phyloP scores from a whole-genome alignment of 1,139 yeast species.

The Candida mesenterica region DNA sequence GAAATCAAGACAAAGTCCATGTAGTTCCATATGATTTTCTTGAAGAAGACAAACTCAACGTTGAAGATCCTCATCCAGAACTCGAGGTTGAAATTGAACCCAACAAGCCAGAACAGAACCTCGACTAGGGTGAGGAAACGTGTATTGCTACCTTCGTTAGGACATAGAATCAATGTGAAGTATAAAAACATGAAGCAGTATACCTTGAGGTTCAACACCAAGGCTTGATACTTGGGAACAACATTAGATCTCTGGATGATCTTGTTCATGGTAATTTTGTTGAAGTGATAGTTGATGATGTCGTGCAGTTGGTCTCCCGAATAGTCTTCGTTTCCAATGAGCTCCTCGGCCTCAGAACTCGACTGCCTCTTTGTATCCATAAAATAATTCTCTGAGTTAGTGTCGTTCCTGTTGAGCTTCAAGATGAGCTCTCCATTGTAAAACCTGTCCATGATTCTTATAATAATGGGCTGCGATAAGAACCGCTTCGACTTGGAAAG shows the following conservation, averaged over 20 bases:
- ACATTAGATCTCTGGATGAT: slow-evolving; percentile 31
- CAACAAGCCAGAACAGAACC: slow-evolving; percentile 33
- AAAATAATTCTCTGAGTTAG: slow-evolving; percentile 15
- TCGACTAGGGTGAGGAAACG: slow-evolving; percentile 16
- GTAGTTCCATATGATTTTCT: slow-evolving; percentile 43
- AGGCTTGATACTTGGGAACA: slow-evolving; percentile 45
- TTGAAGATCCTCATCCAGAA: slow-evolving; percentile 38
- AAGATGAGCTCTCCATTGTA: slow-evolving; percentile 51
- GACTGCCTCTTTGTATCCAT: slow-evolving; percentile 1
- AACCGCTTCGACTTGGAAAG: slow-evolving; percentile 54
- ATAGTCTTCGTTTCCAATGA: slow-evolving; percentile 7
- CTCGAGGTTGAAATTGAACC: slow-evolving; percentile 38
- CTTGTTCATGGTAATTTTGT: slow-evolving; percentile 29
- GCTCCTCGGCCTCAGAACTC: slow-evolving; percentile 9
- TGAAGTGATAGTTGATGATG: slow-evolving; percentile 38
- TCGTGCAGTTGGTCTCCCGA: slow-evolving; percentile 13
- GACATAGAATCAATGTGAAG: slow-evolving; percentile 29
- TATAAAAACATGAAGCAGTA: slow-evolving; percentile 33
- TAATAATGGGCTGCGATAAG: slow-evolving; percentile 55
- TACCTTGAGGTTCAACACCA: slow-evolving; percentile 40
- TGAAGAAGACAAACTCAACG: slow-evolving; percentile 41
- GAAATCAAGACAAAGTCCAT: slow-evolving; percentile 34
- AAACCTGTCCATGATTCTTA: slow-evolving; percentile 48
- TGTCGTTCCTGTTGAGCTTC: slow-evolving; percentile 18
- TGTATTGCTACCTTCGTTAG: slow-evolving; percentile 7